phyloP scores from a whole-genome alignment of 768 basidiomycete species.

The Serendipita sp. region DNA sequence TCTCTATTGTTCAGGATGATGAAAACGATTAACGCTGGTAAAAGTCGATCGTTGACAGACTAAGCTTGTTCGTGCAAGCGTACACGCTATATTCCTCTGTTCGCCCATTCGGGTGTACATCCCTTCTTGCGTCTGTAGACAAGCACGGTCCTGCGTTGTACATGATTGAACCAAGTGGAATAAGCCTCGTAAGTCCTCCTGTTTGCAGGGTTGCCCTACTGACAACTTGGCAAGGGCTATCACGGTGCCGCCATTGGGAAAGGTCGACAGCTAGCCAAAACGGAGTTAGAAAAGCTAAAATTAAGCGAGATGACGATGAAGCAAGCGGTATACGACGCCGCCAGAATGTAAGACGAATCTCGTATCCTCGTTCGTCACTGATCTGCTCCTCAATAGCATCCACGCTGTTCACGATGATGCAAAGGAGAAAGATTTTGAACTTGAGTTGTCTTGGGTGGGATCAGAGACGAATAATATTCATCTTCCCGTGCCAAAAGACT shows the following conservation, averaged over 20 bases:
- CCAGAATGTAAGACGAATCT: conserved; percentile 61
- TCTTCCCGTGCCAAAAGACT: conserved; percentile 66
- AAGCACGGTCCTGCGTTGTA: conserved; percentile 73
- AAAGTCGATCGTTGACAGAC: conserved; percentile 51
- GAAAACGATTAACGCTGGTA: not conserved
- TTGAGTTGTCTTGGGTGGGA: conserved; percentile 95
- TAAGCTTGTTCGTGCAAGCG: conserved; percentile 80
- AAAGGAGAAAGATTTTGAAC: conserved; percentile 95
- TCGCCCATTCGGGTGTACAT: conserved; percentile 89
- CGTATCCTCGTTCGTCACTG: not conserved
- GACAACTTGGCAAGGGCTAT: conserved; percentile 48
- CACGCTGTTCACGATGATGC: conserved; percentile 95
- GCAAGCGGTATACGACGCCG: conserved; percentile 84
- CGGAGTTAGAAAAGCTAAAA: conserved; percentile 92
- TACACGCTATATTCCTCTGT: conserved; percentile 98
- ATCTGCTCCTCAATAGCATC: conserved; percentile 41
- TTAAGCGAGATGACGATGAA: conserved; percentile 59
- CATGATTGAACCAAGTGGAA: conserved; percentile 88
- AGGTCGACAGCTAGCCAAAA: conserved; percentile 95
- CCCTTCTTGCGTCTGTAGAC: conserved; percentile 80
- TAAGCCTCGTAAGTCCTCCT: conserved; percentile 51
- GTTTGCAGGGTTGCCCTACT: not conserved
- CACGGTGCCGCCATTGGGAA: conserved; percentile 95
- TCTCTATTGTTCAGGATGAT: not conserved
- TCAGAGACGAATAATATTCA: conserved; percentile 68